phyloP scores from a whole-genome alignment of 768 basidiomycete species.

The Lactarius sp. region DNA sequence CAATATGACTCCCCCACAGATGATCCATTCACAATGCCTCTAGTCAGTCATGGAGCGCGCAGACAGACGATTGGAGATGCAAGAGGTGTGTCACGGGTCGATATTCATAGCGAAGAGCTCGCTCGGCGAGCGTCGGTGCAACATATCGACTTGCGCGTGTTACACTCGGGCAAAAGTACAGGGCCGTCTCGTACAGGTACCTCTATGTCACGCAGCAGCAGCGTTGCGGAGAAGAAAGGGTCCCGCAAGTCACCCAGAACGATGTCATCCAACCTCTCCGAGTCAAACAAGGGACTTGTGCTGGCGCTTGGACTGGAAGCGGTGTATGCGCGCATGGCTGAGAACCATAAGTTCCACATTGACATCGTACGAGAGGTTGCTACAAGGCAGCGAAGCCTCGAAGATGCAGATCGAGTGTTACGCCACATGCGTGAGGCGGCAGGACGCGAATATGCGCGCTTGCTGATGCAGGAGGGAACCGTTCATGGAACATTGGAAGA shows the following conservation, averaged over 20 bases:
- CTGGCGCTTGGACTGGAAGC: slow-evolving; percentile 32
- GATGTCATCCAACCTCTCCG: slow-evolving; percentile 20
- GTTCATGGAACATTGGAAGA: neutral
- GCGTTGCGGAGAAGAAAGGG: neutral
- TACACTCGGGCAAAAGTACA: slow-evolving; percentile 5
- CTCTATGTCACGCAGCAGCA: neutral
- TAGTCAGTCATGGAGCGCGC: neutral
- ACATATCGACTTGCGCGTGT: slow-evolving; percentile 13
- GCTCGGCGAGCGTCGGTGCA: slow-evolving; percentile 13
- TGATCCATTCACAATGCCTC: slow-evolving; percentile 1
- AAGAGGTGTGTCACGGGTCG: neutral
- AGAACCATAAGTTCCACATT: slow-evolving; percentile 42
- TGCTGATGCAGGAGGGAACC: neutral
- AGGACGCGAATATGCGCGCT: slow-evolving; percentile 27
- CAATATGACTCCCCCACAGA: neutral
- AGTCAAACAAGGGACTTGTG: slow-evolving; percentile 25
- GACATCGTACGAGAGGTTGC: slow-evolving; percentile 41
- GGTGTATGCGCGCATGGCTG: slow-evolving; percentile 39
- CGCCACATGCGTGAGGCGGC: slow-evolving; percentile 37
- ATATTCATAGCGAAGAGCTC: neutral
- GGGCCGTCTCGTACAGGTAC: slow-evolving; percentile 1
- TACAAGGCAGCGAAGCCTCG: slow-evolving; percentile 33
- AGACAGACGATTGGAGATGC: neutral
- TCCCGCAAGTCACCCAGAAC: slow-evolving; percentile 6
- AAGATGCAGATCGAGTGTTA: slow-evolving; percentile 38